phyloP scores from a whole-genome alignment of 768 basidiomycete species.

The Phanerodontia chrysosporium region DNA sequence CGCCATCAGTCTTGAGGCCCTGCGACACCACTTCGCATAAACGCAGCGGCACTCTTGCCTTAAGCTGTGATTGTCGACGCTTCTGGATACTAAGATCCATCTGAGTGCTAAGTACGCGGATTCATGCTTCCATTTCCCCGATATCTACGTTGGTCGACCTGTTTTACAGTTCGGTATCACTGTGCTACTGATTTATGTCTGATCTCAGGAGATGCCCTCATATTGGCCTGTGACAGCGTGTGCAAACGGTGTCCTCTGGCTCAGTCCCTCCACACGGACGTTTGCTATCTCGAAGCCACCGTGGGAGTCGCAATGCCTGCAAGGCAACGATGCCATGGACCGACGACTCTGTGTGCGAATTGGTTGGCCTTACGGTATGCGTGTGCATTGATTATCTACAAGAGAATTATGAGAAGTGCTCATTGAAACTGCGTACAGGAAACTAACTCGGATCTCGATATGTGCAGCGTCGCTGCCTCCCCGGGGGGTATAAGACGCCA shows the following conservation, averaged over 20 bases:
- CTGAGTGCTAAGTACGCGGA: no score
- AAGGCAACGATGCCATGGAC: neutral
- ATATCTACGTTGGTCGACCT: conserved; percentile 10
- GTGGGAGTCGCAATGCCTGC: conserved; percentile 7
- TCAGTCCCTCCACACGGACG: conserved; percentile 3
- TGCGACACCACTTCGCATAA: no score
- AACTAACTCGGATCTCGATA: no score
- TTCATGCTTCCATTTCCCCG: conserved; percentile 8
- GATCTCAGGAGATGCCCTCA: neutral
- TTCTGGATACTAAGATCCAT: no score
- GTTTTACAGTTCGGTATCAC: neutral
- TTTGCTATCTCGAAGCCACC: conserved; percentile 6
- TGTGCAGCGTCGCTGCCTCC: no score
- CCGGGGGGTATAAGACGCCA: no score
- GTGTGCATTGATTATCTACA: neutral
- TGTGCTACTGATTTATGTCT: neutral
- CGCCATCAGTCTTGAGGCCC: no score
- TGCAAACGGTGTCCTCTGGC: conserved; percentile 1
- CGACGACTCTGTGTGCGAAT: neutral
- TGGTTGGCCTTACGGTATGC: neutral
- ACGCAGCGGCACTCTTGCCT: no score
- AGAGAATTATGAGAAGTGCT: neutral
- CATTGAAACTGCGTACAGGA: neutral
- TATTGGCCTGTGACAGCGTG: conserved; percentile 7
- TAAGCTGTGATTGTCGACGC: no score